phyloP scores from a whole-genome alignment of 129 eudicot species.

The Oenanthe sinensis region DNA sequence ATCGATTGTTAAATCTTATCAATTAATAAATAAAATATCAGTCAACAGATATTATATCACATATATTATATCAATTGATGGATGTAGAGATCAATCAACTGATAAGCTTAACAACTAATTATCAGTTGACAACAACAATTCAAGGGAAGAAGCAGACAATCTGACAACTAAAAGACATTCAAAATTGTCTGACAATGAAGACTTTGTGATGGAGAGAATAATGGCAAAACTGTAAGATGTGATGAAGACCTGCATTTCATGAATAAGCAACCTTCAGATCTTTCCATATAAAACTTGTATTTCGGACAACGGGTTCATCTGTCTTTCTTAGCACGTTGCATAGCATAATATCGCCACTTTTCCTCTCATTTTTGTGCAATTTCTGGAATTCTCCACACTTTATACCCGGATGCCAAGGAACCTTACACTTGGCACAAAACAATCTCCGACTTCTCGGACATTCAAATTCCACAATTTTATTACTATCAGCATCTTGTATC shows the following conservation, averaged over 20 bases:
- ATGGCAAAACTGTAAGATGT: not conserved
- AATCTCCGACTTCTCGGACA: constrained; percentile 35
- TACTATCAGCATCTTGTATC: constrained; percentile 23
- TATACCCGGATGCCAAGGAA: constrained; percentile 46
- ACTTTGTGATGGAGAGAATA: not conserved
- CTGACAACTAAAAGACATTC: no score
- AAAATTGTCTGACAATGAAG: no score
- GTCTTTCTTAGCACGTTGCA: constrained; percentile 33
- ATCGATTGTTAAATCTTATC: no score
- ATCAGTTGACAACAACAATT: no score
- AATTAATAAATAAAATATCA: no score
- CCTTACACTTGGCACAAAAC: constrained; percentile 46
- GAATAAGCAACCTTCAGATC: constrained; percentile 27
- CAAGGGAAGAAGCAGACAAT: no score
- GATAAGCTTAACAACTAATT: no score
- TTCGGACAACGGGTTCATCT: constrained; percentile 34
- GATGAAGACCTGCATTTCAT: constrained; percentile 36
- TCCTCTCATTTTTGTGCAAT: constrained; percentile 32
- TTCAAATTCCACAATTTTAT: constrained; percentile 23
- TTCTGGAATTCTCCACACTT: constrained; percentile 33
- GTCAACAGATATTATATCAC: no score
- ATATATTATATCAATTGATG: no score
- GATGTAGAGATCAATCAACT: no score
- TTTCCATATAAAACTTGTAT: constrained; percentile 33
- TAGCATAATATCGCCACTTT: constrained; percentile 29